Base-by-base conservation (phyloP, 78 protist species). In the Tieghemostelium lacteum region DNA sequence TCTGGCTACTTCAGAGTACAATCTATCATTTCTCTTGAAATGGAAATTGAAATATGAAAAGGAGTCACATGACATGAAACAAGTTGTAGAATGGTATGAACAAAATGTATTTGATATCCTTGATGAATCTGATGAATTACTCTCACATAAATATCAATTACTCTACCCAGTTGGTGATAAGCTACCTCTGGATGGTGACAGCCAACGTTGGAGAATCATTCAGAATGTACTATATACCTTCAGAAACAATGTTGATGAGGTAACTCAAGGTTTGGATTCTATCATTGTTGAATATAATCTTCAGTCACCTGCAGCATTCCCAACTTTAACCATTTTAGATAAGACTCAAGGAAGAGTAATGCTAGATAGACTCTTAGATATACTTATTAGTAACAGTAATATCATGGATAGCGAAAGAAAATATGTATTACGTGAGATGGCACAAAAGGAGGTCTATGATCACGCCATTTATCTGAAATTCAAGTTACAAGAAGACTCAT, bases 51-150 rank as follows among this genome's bases (percentile, higher is more conserved):
- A 36, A 42, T 3, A 1, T 20, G 19, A 2, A 20, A 12, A 72
- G 2, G 8, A 45, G 10, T 6, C n/a, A 14, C 52, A 14, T 10
- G 16, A 4, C 8, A 72, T 58, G 61, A 22, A 31, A 14, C 24
- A 2, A 7, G 24, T 58, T 3, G 2, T 55, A 2, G 28, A 45
- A 14, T 72, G 45, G 42, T 58, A n/a, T 5, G 29, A 72, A 5
- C 10, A 72, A 20, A 4, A 55, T 34, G 5, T 72, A 7, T 29
- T 72, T 34, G 60, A 72, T 22, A 72, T 72, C 10, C 3, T 72
- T 22, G 77, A 72, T 72, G 77, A 72, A 36, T 58, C 60, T 45
- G 77, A 72, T 45, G 77, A 72, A 49, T 19, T 72, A 19, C 40
- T 72, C 3, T 42, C 36, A 2, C 3, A 2, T 14, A 37, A 45